A percentile compares a stretch with the other conserved stretches of the same genome.
These are phyloP conservation scores for Trichoderma polysporum DNA, from an alignment of 2,329 filamentous ascomycete genomes.

Conservation along the genomic window DNA sequence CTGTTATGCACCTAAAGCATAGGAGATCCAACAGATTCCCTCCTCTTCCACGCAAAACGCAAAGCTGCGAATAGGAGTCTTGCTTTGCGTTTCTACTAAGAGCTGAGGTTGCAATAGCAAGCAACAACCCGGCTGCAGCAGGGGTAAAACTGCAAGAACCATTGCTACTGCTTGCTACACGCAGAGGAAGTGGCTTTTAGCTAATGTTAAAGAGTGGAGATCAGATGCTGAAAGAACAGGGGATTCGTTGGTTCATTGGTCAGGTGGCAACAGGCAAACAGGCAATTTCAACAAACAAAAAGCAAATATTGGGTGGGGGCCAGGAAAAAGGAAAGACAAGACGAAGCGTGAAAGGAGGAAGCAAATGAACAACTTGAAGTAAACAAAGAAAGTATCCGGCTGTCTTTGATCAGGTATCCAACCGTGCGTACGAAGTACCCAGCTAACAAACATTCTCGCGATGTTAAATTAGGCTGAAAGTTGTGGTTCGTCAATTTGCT, in stretches of 20 bases:
- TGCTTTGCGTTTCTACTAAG: neutral
- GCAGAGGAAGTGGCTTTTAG: neutral
- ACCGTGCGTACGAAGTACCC: no score
- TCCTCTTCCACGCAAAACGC: neutral
- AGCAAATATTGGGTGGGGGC: neutral
- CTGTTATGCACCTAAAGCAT: neutral
- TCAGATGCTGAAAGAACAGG: neutral
- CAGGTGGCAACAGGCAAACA: neutral
- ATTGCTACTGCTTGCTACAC: neutral
- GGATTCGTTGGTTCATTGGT: constrained; percentile 7
- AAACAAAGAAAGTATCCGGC: no score
- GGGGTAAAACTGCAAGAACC: neutral
- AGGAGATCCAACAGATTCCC: neutral
- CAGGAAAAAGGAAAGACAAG: neutral
- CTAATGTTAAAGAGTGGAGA: constrained; percentile 3
- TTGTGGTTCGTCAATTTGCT: no score
- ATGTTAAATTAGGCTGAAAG: no score
- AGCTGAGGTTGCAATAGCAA: neutral
- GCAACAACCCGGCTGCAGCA: neutral
- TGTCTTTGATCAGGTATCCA: no score
- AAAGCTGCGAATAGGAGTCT: constrained; percentile 1
- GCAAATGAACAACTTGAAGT: no score
- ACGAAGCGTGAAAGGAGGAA: neutral
- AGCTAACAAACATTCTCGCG: no score
- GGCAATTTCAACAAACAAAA: neutral